phyloP scores from a whole-genome alignment of 768 basidiomycete species.

The Tulasnella sp. region DNA sequence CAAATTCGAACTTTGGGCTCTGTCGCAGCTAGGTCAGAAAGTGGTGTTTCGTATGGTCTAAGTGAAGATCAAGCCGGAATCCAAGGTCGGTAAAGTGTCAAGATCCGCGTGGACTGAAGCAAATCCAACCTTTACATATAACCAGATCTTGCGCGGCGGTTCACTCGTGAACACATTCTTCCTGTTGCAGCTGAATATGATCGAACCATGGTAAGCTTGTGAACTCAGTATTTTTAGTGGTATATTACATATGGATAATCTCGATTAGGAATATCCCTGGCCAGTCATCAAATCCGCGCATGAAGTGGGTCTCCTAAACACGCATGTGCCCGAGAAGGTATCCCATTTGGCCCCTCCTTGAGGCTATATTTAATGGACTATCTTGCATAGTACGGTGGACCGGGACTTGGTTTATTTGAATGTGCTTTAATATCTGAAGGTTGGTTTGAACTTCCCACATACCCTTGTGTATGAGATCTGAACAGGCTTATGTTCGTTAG shows the following conservation, averaged over 20 bases:
- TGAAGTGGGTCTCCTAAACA: constrained; percentile 27
- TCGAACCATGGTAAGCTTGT: constrained; percentile 26
- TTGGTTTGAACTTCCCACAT: neutral
- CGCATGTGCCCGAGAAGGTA: constrained; percentile 28
- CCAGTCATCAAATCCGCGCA: constrained; percentile 29
- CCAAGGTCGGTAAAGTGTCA: constrained; percentile 19
- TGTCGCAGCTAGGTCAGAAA: too few relatives aligned
- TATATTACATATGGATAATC: too few relatives aligned
- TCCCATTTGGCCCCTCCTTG: neutral
- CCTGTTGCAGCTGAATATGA: constrained; percentile 29
- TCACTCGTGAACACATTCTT: constrained; percentile 23
- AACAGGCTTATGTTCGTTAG: neutral
- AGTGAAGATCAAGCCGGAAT: constrained; percentile 28
- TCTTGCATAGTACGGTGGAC: constrained; percentile 25
- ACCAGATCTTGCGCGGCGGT: constrained; percentile 23
- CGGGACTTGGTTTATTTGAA: constrained; percentile 25
- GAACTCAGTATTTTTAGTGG: too few relatives aligned
- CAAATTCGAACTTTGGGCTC: too few relatives aligned
- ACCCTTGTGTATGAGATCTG: too few relatives aligned
- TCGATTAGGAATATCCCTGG: constrained; percentile 26
- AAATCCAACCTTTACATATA: neutral
- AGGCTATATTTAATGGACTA: neutral
- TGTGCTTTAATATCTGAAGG: constrained; percentile 28
- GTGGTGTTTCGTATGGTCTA: constrained; percentile 21
- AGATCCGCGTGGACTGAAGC: neutral